Evolutionary conservation across 441 rosid genomes (phyloP).

Genomic region (Eutrema salsugineum): DNA sequence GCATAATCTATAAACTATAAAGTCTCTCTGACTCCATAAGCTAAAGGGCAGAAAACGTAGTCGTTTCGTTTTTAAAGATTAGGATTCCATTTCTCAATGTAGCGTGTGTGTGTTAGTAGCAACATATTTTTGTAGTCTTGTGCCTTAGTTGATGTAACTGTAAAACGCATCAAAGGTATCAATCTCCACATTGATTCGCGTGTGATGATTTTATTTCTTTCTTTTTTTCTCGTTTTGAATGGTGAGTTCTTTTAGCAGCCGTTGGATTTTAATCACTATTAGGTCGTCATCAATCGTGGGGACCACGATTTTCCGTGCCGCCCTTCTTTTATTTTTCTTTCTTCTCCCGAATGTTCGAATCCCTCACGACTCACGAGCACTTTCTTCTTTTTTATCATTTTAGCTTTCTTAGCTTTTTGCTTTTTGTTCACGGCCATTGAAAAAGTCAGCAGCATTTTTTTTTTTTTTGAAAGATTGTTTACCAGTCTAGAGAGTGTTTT

Average conservation of each 20-base stretch:
- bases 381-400: background rate
- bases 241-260: slow-evolving; percentile 2
- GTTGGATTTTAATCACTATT: slow-evolving; percentile 18
- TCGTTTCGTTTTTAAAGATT: slow-evolving; percentile 23
- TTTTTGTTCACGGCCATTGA: slow-evolving; percentile 23
- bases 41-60: background rate
- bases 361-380: slow-evolving; percentile 22
- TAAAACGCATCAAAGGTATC: slow-evolving; percentile 30
- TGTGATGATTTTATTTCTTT: slow-evolving; percentile 20
- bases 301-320: slow-evolving; percentile 23
- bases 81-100: slow-evolving; percentile 28
- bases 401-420: background rate
- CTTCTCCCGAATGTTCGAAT: slow-evolving; percentile 29
- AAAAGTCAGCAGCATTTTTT: background rate
- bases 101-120: slow-evolving; percentile 5
- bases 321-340: slow-evolving; percentile 1
- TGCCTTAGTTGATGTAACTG: slow-evolving; percentile 26
- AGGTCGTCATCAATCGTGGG: slow-evolving; percentile 28
- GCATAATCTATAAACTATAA: slow-evolving; percentile 2
- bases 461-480: background rate
- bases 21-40: background rate
- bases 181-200: slow-evolving; percentile 33
- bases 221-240: background rate
- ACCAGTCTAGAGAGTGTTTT: background rate
- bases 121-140: slow-evolving; percentile 8